Base-by-base conservation (phyloP, 768 basidiomycete genomes). In the Boletus edulis region DNA sequence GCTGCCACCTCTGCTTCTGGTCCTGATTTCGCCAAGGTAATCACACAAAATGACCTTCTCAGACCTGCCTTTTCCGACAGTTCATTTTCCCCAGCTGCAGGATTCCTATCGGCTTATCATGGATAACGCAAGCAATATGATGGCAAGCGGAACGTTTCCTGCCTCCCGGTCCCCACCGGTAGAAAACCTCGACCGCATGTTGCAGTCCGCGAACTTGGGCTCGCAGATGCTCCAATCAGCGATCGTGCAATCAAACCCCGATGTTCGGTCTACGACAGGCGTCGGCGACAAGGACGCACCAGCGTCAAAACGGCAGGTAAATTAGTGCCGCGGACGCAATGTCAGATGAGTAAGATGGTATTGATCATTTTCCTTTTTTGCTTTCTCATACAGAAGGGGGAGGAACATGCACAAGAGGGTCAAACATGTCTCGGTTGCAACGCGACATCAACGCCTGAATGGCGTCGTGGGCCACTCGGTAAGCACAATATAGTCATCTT, bases 361-460 rank as follows among this genome's bases (percentile, higher is more conserved):
- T 64, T 52, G 64, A 76, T 54, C 51, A 53, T 54, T 32, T 49
- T 56, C 60, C 38, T 5, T 54, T 55, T 56, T 55, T 32, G 51
- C 49, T 46, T 62, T 44, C 4, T 31, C 41, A 31, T 24, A 38
- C 65, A 72, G 72, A 75, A 66, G 57, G 61, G 66, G 22, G 81
- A 81, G 13, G 76, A 74, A 48, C 73, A 73, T 51, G 72, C 70
- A 53, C 74, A 75, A 57, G 86, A 87, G 52, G 81, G 82, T 15
- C 90, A 91, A 68, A 87, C 80, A 24, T 93, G 90, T 72, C 76
- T 90, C 32, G 91, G 89, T 32, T 93, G 90, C 73, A 80, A 75
- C 62, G 90, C 89, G 57, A 93, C 91, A 15, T 86, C 89, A 52
- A 93, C 90, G 59, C 90, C 90, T 7, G 90, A 93, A 75, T 93